Conservation (phyloP, 1,139 yeast genomes). For the Hemisphaericaspora lyxosophila region DNA sequence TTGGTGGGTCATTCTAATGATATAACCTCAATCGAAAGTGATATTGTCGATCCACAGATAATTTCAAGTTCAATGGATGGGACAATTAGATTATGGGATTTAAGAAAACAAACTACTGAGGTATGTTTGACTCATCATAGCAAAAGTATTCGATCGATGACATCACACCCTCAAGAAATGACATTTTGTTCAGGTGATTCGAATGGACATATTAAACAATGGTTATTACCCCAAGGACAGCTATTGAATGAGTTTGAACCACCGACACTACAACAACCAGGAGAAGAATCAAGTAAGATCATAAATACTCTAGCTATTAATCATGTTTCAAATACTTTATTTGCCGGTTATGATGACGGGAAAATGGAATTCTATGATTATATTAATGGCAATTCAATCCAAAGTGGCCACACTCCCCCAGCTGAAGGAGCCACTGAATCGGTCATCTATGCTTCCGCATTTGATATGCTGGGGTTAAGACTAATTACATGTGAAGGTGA, state of each 20-base stretch:
- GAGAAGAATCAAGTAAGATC: constrained; percentile 32
- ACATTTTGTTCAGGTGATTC: constrained; percentile 77
- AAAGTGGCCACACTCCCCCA: constrained; percentile 50
- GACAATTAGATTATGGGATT: constrained; percentile 85
- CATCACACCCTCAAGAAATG: constrained; percentile 67
- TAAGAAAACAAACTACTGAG: constrained; percentile 38
- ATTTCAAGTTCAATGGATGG: constrained; percentile 82
- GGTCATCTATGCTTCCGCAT: constrained; percentile 69
- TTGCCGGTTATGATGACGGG: constrained; percentile 87
- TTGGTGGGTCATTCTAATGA: constrained; percentile 81
- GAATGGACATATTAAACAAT: constrained; percentile 76
- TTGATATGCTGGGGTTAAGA: constrained; percentile 79
- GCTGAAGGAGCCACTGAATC: constrained; percentile 70
- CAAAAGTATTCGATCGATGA: constrained; percentile 74
- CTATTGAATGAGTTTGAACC: constrained; percentile 48
- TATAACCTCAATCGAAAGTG: constrained; percentile 65
- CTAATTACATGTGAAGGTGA: constrained; percentile 88
- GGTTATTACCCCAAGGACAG: constrained; percentile 79
- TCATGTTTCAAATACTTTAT: constrained; percentile 60
- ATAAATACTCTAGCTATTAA: constrained; percentile 71
- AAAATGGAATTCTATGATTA: constrained; percentile 77
- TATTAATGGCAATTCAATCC: constrained; percentile 63
- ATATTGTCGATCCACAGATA: constrained; percentile 80
- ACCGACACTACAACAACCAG: no score
- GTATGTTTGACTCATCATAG: constrained; percentile 80